Conservation (phyloP, 1,139 yeast species). For the Scheffersomyces titani region DNA sequence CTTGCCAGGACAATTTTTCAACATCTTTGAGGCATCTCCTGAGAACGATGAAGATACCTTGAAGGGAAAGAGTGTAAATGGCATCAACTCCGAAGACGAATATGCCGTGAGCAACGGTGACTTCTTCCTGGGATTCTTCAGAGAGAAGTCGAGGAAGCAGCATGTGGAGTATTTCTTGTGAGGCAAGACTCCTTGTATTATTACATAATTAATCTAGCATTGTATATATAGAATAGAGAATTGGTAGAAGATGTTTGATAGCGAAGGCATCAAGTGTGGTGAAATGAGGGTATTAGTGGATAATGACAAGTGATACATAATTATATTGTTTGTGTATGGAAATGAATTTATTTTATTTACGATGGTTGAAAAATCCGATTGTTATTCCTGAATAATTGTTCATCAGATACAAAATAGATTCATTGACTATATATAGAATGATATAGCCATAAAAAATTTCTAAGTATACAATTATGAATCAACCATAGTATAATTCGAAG, state of each 20-base stretch:
- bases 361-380: neutral
- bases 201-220: slow-evolving; percentile 1
- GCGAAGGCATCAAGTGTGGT: neutral
- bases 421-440: neutral
- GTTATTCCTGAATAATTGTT: neutral
- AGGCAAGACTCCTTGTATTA: slow-evolving; percentile 2
- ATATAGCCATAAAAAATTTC: neutral
- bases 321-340: too few species aligned
- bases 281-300: neutral
- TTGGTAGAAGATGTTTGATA: slow-evolving; percentile 5
- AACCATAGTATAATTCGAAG: slow-evolving; percentile 77
- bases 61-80: slow-evolving; percentile 45
- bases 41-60: slow-evolving; percentile 61
- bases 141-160: slow-evolving; percentile 20
- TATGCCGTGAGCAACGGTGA: slow-evolving; percentile 14
- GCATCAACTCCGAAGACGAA: slow-evolving; percentile 21
- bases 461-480: slow-evolving; percentile 1
- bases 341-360: too few species aligned
- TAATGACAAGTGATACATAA: neutral
- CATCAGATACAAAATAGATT: neutral
- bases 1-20: slow-evolving; percentile 62
- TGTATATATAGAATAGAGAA: neutral
- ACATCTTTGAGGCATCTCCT: slow-evolving; percentile 96
- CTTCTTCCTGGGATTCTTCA: slow-evolving; percentile 26
- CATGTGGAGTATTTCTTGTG: slow-evolving; percentile 27